Conservation (phyloP, 768 basidiomycete species). For the Boletus pseudopeckii region DNA sequence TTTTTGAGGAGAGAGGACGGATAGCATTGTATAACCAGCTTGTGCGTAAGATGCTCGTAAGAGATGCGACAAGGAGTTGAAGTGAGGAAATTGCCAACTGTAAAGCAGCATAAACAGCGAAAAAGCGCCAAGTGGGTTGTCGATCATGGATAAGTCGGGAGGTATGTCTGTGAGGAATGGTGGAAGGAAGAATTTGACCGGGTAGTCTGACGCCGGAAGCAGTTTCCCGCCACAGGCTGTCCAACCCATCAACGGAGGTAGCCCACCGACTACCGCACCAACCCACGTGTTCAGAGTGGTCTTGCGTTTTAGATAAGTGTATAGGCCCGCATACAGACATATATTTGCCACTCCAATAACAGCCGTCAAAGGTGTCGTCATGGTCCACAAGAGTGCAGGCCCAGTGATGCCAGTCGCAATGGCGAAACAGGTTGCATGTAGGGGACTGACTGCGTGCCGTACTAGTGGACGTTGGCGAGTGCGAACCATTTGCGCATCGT, state of each 20-base stretch:
- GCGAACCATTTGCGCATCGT: slow-evolving; percentile 94
- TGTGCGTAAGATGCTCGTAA: slow-evolving; percentile 87
- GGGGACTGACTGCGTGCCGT: slow-evolving; percentile 74
- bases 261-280: slow-evolving; percentile 85
- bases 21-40: slow-evolving; percentile 92
- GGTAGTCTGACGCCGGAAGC: slow-evolving; percentile 59
- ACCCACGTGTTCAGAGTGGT: slow-evolving; percentile 89
- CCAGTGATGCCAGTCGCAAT: slow-evolving; percentile 73
- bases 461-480: slow-evolving; percentile 88
- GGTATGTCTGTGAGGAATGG: slow-evolving; percentile 45
- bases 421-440: slow-evolving; percentile 84
- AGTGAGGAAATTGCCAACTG: slow-evolving; percentile 99
- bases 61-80: slow-evolving; percentile 88
- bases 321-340: slow-evolving; percentile 83
- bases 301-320: slow-evolving; percentile 90
- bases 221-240: slow-evolving; percentile 85
- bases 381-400: slow-evolving; percentile 69
- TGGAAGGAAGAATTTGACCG: slow-evolving; percentile 59
- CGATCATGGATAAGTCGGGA: slow-evolving; percentile 49
- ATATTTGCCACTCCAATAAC: slow-evolving; percentile 81
- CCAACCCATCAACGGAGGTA: slow-evolving; percentile 99
- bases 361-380: slow-evolving; percentile 86
- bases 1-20: slow-evolving; percentile 68
- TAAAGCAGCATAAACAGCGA: slow-evolving; percentile 83
- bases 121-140: slow-evolving; percentile 80